Evolutionary conservation across 805 yeast species (phyloP), one percentile per base, ranked within the genome.

Genomic region (Pichia nanzhaoensis): DNA sequence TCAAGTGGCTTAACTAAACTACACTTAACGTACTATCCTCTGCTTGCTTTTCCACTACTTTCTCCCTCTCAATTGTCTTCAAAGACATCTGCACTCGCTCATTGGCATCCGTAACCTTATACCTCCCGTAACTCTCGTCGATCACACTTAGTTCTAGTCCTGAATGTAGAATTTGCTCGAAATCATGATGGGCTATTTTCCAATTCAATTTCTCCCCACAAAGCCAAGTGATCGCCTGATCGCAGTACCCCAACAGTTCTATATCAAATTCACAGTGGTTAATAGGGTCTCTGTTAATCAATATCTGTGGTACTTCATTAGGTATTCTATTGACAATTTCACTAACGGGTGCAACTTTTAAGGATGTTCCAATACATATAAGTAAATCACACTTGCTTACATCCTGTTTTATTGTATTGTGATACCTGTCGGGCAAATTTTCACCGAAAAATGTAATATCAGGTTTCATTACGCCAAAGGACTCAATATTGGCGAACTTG

Each of bases 381-480:
- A 90, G 66, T 44, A 89, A 67, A 62, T 90, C 97, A 63, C 95
- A 86, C 35, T 74, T 68, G 17, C 64, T 55, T 6, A 81, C 69
- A 58, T 90, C 96, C 36, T 73, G 71, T 35, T 69, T 67, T 24
- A 81, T 74, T 17, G 65, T 61, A 38, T 73, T 72, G 54, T 87
- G 90, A 57, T 82, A 89, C 39, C 71, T 63, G 13, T 70, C 69
- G 1, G 96, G 96, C 47, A 89, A 68, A 14, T 80, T 77, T 61
- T 89, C 96, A 14, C 95, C 95, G 54, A 89, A 89, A 58, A 89
- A 89, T 0, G 95, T 88, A 49, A 89, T 89, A 59, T 89, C 95
- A 0, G 97, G 97, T 60, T 90, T 89, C 75, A 86, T 73, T 3
- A 88, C 91, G 14, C 96, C 96, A 58, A 64, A 78, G 8, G 84